Percentiles rank a stretch among this genome's conserved stretches.
These are phyloP conservation scores for Darksidea phi DNA, from an alignment of 495 filamentous ascomycete species.

Conservation along the genomic window DNA sequence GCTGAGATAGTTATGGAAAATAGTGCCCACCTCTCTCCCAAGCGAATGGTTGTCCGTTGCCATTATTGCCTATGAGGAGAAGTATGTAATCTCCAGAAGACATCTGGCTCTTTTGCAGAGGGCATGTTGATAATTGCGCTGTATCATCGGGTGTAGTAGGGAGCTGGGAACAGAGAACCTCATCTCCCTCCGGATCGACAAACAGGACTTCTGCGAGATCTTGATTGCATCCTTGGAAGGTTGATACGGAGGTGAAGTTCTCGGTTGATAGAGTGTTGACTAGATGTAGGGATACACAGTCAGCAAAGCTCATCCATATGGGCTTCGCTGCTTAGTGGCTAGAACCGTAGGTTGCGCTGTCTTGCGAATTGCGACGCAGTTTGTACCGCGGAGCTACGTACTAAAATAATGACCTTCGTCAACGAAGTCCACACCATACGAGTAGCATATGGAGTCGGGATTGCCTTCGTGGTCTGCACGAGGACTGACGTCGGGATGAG, in stretches of 20 bases:
- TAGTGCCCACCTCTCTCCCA: constrained; percentile 37
- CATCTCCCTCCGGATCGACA: constrained; percentile 39
- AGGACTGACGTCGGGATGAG: constrained; percentile 18
- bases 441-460: constrained; percentile 28
- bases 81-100: constrained; percentile 40
- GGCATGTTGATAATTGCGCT: constrained; percentile 40
- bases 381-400: no score
- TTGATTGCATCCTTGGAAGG: constrained; percentile 40
- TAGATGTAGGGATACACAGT: no score
- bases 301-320: no score
- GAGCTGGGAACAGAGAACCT: constrained; percentile 39
- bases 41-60: constrained; percentile 39
- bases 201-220: constrained; percentile 40
- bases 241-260: constrained; percentile 40
- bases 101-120: constrained; percentile 41
- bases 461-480: constrained; percentile 14
- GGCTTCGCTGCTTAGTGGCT: no score
- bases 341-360: no score
- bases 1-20: neutral
- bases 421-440: constrained; percentile 42
- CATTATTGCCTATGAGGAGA: constrained; percentile 44
- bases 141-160: constrained; percentile 36
- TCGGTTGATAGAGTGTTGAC: constrained; percentile 40
- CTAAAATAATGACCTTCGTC: constrained; percentile 40
- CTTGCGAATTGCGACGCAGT: no score